Base-by-base conservation (phyloP, 108 stramenopile species). In the Cyclotella choctawhatcheeana region DNA sequence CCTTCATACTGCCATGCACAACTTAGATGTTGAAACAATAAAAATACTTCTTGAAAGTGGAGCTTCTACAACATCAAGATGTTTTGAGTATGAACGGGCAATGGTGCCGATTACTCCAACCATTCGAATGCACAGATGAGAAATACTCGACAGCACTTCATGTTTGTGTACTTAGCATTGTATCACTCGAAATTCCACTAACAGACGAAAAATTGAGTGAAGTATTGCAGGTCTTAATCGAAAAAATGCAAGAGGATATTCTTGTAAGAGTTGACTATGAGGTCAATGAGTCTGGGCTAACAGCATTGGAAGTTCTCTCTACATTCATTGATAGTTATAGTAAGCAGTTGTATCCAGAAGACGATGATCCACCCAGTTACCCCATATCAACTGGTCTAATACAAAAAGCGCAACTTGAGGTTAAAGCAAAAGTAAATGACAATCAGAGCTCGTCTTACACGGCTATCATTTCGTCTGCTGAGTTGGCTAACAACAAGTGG, bases 11-110 rank as follows among this genome's bases (percentile, higher is more conserved):
- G 61, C 61, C 18, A 44, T 63, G 5, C 3, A 63, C 8, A 37
- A 44, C 25, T 37, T 33, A 14, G 61, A 63, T 40, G 20, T 18
- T 18, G 61, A 63, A 35, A 35, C 20, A 10, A 5, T 33, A 5
- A 43, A 63, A 40, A 59, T 63, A 5, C 22, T 63, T 18, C 61
- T 43, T 3, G 5, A 63, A 21, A 21, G 18, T 44, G 61, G 61
- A 21, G 61, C 61, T 17, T 35, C 35, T 5, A 63, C 61, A 8
- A 6, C 35, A 63, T 22, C 61, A 34, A 26, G 61, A 63, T 21
- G 61, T 63, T 63, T 8, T 63, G 3, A 13, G 34, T 25, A 5
- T 63, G 5, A 21, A 21, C 13, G 35, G 33, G 16, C 61, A 63
- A 18, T 63, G 61, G 61, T 33, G 34, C 22, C 20, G 35, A 16